These are phyloP conservation scores for Tuctoria greenei DNA, from an alignment of 176 grass and related monocot genomes.

Conservation along the genomic window DNA sequence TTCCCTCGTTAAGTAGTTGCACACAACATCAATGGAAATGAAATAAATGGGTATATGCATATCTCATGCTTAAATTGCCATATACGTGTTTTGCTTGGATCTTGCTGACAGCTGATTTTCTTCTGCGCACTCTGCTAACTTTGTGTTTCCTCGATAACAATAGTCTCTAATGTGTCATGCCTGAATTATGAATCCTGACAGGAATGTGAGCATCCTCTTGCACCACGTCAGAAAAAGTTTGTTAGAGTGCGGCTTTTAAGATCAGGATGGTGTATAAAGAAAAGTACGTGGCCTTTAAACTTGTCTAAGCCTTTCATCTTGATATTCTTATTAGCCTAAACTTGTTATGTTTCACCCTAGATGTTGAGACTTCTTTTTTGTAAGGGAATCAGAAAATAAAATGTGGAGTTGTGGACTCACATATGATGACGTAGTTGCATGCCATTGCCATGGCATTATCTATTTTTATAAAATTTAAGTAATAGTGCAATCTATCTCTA, in stretches of 20 bases:
- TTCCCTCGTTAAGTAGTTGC: neutral
- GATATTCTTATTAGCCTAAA: neutral
- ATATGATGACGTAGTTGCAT: neutral
- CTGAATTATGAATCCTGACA: slow-evolving; percentile 45
- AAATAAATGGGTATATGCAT: neutral
- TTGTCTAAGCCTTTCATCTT: neutral
- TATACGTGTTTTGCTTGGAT: neutral
- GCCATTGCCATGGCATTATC: neutral
- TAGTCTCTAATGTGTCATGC: neutral
- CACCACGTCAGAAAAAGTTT: slow-evolving; percentile 62
- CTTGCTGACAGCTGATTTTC: slow-evolving; percentile 1
- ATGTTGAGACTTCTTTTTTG: neutral
- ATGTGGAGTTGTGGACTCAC: neutral
- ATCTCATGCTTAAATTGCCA: neutral
- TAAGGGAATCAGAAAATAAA: neutral
- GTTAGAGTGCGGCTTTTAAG: slow-evolving; percentile 76
- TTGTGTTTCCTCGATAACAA: neutral
- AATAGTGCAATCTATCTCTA: neutral
- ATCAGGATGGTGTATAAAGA: slow-evolving; percentile 88
- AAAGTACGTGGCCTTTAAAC: slow-evolving; percentile 49
- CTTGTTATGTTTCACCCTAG: neutral
- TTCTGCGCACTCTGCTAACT: neutral
- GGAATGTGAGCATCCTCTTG: slow-evolving; percentile 87
- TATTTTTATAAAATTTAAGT: neutral
- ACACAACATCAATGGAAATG: slow-evolving; percentile 10